Evolutionary conservation across 306 rosid species (phyloP), one percentile per base, ranked within the genome.

Genomic region (Elaeagnus macrophylla): DNA sequence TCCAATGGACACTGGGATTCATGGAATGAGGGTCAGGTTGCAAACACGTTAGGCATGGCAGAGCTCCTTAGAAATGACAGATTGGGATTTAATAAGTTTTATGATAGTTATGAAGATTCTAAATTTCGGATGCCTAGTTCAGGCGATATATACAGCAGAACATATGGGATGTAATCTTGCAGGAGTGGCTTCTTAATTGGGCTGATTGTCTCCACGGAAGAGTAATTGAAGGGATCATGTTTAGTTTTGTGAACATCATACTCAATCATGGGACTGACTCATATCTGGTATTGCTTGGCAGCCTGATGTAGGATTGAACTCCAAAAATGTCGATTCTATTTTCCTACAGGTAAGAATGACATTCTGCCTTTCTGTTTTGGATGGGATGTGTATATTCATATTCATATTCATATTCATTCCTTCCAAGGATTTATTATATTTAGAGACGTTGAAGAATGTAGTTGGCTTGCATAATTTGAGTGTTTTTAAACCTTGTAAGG

Each of bases 1-100:
- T 55, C 94, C 53, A 87, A 79, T 73, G 87, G 95, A 40, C 89
- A 83, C 53, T 86, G 87, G 90, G 94, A 81, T 68, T 79, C 85
- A 52, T 83, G 97, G 95, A 89, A 74, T 70, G 82, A 85, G 54
- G 65, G 72, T 67, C 88, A 81, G 65, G 74, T 74, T 49, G 88
- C 84, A 58, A 81, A 65, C 65, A 53, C 53, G 59, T 9, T 77
- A 45, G 77, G 80, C 17, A 75, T 85, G 77, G 83, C 94, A 5
- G 97, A 85, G 54, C 75, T 83, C 56, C 69, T 81, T 41, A 76
- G 97, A 66, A 86, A 86, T 62, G 97, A 89, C 45, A 81, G 94
- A 60, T 73, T 74, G 61, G 97, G 85, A 51, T 79, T 51, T 59
- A 81, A 78, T 51, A 89, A 86, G 67, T 73, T 77, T 60, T 83